Evolutionary conservation across 73 alveolate genomes (phyloP).

Genomic region (Tetrahymena elliotti): DNA sequence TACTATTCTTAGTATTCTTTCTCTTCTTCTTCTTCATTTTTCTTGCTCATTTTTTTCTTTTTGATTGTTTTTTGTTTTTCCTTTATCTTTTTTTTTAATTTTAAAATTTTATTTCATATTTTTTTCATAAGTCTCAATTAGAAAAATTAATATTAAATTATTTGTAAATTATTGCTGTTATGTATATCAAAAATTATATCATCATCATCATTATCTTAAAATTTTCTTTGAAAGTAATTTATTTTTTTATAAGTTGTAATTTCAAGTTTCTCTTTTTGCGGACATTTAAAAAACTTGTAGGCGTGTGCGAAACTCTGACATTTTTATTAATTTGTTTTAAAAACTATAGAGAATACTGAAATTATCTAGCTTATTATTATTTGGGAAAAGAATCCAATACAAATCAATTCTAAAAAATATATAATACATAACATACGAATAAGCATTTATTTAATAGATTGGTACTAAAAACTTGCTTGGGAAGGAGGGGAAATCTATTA

Average conservation of each 20-base stretch:
- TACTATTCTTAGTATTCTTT: not conserved
- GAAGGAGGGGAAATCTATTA: not conserved
- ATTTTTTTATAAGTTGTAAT: not conserved
- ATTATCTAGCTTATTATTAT: not conserved
- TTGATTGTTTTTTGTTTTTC: not conserved
- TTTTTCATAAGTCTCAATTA: not conserved
- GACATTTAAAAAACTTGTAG: not conserved
- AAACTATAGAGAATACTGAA: not conserved
- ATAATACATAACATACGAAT: not conserved
- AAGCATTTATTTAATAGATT: not conserved
- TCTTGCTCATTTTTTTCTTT: not conserved
- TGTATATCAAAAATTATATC: not conserved
- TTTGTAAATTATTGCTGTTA: not conserved
- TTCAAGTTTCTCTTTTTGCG: not conserved
- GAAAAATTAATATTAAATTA: not conserved
- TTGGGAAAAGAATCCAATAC: not conserved
- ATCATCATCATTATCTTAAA: not conserved
- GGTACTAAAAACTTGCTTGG: not conserved
- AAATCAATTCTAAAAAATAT: not conserved
- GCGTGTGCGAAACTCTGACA: not conserved
- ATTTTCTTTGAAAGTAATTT: not conserved
- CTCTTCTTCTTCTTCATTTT: not conserved
- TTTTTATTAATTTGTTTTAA: not conserved
- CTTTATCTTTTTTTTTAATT: not conserved
- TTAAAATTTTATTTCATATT: not conserved